Evolutionary conservation across 2,329 filamentous ascomycete genomes (phyloP).

Genomic region (Trichoderma arundinaceum): DNA sequence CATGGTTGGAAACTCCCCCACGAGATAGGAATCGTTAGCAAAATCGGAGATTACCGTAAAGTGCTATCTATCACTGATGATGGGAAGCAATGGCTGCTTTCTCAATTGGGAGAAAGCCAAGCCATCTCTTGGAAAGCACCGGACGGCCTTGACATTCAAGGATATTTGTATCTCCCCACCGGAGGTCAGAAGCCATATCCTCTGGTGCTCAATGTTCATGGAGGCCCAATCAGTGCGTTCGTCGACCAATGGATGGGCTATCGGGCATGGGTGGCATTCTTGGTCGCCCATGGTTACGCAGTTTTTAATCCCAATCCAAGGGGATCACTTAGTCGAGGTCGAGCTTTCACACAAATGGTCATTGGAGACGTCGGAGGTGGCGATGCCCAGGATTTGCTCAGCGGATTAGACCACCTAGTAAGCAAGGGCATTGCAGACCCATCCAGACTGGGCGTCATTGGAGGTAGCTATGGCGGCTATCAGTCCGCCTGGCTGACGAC

Average conservation of each 20-base stretch:
- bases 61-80: constrained; percentile 14
- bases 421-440: too few species aligned
- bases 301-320: constrained; percentile 33
- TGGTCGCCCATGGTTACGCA: constrained; percentile 25
- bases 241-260: constrained; percentile 5
- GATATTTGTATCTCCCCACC: constrained; percentile 7
- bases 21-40: too few species aligned
- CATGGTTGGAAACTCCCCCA: too few species aligned
- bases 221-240: constrained; percentile 16
- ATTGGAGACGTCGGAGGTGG: too few species aligned
- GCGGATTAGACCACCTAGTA: too few species aligned
- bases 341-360: too few species aligned
- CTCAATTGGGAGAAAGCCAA: constrained; percentile 2
- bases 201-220: constrained; percentile 20
- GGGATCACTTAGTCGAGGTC: constrained; percentile 19
- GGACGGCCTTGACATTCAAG: constrained; percentile 19
- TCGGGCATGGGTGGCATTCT: constrained; percentile 1
- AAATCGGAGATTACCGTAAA: too few species aligned
- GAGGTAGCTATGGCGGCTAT: too few species aligned
- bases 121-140: constrained; percentile 2
- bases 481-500: too few species aligned
- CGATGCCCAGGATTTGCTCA: too few species aligned
- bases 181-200: constrained; percentile 9
- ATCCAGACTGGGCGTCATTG: too few species aligned
- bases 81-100: constrained; percentile 4